These are phyloP conservation scores for Kluyveromyces siamensis DNA, from an alignment of 805 yeast genomes.

Conservation along the genomic window DNA sequence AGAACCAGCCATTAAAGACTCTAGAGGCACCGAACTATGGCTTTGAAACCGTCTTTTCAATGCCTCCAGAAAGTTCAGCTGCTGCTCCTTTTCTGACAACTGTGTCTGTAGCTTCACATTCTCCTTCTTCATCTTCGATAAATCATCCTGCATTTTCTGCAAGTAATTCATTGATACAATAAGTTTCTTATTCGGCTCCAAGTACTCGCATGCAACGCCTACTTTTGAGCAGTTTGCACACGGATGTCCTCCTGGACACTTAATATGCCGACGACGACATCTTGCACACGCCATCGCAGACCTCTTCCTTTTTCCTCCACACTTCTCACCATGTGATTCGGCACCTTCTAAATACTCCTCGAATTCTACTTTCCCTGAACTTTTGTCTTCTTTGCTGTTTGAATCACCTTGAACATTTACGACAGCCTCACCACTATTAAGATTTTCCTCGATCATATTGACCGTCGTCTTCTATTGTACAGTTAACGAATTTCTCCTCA, in stretches of 20 bases:
- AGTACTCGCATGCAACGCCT: conserved; percentile 55
- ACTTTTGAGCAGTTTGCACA: conserved; percentile 54
- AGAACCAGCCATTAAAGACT: not conserved
- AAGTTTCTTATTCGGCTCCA: conserved; percentile 62
- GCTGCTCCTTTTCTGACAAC: not conserved
- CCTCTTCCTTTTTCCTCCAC: conserved; percentile 10
- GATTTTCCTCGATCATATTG: no score
- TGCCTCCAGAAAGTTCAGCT: conserved; percentile 1
- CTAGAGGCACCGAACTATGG: not conserved
- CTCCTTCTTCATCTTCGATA: conserved; percentile 55
- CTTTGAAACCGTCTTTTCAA: not conserved
- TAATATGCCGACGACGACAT: conserved; percentile 63
- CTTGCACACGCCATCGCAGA: conserved; percentile 41
- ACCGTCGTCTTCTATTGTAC: no score
- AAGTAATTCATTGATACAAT: conserved; percentile 66
- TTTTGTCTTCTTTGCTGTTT: not conserved
- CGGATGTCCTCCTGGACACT: conserved; percentile 73
- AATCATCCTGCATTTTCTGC: conserved; percentile 57
- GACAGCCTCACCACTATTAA: not conserved
- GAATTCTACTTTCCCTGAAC: not conserved
- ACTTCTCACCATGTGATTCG: not conserved
- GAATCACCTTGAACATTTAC: not conserved
- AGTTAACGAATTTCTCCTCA: no score
- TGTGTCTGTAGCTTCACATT: conserved; percentile 45
- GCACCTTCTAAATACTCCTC: not conserved